phyloP scores from a whole-genome alignment of 345 rosid species.

The Pelargonium nanum region DNA sequence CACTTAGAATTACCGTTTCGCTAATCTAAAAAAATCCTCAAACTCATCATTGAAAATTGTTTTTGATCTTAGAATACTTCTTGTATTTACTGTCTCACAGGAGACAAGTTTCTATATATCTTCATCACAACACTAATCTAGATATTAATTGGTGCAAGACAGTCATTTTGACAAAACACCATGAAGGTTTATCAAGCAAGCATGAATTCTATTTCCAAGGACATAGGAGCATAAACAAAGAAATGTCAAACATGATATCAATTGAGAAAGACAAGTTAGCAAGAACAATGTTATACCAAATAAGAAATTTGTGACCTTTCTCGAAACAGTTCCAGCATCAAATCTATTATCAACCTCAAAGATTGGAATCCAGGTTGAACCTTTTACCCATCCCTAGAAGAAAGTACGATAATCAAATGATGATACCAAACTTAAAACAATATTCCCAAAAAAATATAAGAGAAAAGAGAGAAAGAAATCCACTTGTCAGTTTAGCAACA shows the following conservation, averaged over 20 bases:
- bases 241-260: background rate
- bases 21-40: too few species aligned
- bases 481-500: background rate
- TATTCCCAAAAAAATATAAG: background rate
- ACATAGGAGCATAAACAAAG: too few species aligned
- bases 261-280: constrained; percentile 3
- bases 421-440: background rate
- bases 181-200: too few species aligned
- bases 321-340: constrained; percentile 58
- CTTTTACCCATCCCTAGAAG: constrained; percentile 75
- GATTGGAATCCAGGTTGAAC: constrained; percentile 78
- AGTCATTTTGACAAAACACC: too few species aligned
- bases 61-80: too few species aligned
- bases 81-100: too few species aligned
- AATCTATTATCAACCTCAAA: constrained; percentile 50
- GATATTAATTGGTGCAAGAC: too few species aligned
- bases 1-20: too few species aligned
- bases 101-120: too few species aligned
- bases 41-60: too few species aligned
- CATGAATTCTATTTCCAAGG: too few species aligned
- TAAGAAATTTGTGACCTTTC: constrained; percentile 52
- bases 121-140: too few species aligned
- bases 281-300: constrained; percentile 47
- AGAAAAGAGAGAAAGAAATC: background rate
- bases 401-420: constrained; percentile 1